Percentiles rank a stretch among this genome's conserved stretches.
phyloP scores from a whole-genome alignment of 148 eudicot genomes.

The Rhododendron molle region DNA sequence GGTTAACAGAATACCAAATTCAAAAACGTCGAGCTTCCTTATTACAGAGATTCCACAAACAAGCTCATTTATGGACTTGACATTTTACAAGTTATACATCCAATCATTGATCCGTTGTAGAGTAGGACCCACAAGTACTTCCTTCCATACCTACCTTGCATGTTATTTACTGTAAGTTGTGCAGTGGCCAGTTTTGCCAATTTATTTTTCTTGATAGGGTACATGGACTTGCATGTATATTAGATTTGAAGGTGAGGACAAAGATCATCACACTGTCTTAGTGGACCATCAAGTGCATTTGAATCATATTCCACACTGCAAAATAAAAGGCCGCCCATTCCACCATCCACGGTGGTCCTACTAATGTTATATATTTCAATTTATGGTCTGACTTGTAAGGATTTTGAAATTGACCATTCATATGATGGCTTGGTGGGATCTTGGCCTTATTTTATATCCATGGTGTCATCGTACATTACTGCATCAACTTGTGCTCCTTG shows the following conservation, averaged over 20 bases:
- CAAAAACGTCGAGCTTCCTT: too few relatives aligned
- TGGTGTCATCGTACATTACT: neutral
- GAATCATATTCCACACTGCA: neutral
- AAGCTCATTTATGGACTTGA: neutral
- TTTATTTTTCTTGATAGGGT: neutral
- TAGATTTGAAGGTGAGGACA: conserved; percentile 3
- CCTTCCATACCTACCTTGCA: conserved; percentile 32
- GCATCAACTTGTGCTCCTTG: conserved; percentile 1
- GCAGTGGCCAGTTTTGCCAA: conserved; percentile 3
- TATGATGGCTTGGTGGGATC: conserved; percentile 4
- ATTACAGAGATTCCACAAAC: neutral
- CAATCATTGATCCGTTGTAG: conserved; percentile 36
- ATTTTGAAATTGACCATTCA: neutral
- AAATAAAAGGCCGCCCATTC: neutral
- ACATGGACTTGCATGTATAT: neutral
- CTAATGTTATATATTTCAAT: neutral
- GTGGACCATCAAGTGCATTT: conserved; percentile 1
- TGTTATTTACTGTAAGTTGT: conserved; percentile 7
- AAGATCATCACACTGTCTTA: conserved; percentile 3
- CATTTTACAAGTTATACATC: conserved; percentile 26
- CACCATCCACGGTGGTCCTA: conserved; percentile 11
- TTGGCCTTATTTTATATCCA: neutral
- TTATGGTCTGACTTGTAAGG: neutral
- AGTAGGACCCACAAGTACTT: conserved; percentile 21
- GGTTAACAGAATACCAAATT: too few relatives aligned